Evolutionary conservation across 306 rosid species (phyloP).

Genomic region (Canavalia ensiformis): DNA sequence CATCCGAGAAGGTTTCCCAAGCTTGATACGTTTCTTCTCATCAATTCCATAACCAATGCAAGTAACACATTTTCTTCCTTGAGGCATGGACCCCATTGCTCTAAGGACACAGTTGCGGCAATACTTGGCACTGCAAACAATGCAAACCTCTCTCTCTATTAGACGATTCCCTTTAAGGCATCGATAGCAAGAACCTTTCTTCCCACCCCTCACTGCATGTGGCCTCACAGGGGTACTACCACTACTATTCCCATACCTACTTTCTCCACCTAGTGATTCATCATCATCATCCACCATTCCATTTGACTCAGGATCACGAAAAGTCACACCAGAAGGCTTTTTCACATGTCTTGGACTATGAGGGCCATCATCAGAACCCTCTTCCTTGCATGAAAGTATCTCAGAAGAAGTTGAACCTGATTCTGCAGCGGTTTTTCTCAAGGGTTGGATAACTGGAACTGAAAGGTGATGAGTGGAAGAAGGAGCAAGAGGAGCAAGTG

Average conservation of each 20-base stretch:
- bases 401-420: conserved; percentile 62
- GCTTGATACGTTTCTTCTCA: conserved; percentile 58
- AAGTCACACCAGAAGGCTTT: conserved; percentile 68
- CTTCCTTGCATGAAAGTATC: conserved; percentile 54
- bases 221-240: conserved; percentile 48
- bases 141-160: conserved; percentile 72
- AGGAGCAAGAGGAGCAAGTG: conserved; percentile 62
- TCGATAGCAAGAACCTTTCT: conserved; percentile 70
- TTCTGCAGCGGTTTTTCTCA: conserved; percentile 54
- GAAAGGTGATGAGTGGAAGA: conserved; percentile 45
- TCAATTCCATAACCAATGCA: conserved; percentile 70
- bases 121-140: conserved; percentile 81
- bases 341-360: conserved; percentile 60
- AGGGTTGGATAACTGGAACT: conserved; percentile 73
- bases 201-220: conserved; percentile 63
- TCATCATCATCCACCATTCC: conserved; percentile 31
- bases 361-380: conserved; percentile 27
- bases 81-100: conserved; percentile 91
- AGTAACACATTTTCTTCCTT: conserved; percentile 81
- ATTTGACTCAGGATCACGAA: conserved; percentile 57
- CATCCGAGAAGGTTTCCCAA: conserved; percentile 71
- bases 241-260: neutral
- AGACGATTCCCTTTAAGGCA: conserved; percentile 72
- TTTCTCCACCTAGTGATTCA: conserved; percentile 5
- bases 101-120: conserved; percentile 70